A percentile compares a stretch with the other conserved stretches of the same genome.
Evolutionary conservation across 129 eudicot genomes (phyloP).

Genomic region (Saussurea involucrata): DNA sequence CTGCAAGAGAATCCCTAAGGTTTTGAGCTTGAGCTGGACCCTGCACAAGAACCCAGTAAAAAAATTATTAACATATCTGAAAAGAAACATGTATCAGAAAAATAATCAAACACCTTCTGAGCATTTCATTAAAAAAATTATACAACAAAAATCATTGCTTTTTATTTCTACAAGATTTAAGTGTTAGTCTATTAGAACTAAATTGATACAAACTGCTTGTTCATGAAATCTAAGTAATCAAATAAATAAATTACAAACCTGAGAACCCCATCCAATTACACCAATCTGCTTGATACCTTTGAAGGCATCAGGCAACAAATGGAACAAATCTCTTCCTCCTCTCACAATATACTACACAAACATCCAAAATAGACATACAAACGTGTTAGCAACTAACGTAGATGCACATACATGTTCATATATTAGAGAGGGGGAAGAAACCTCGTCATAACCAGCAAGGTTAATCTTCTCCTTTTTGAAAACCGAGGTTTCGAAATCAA

Average conservation of each 20-base stretch:
- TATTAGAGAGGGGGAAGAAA: background rate
- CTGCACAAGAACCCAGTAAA: constrained; percentile 20
- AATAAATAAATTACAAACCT: constrained; percentile 39
- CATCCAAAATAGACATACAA: background rate
- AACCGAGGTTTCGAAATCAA: constrained; percentile 81
- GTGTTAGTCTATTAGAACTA: background rate
- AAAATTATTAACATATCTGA: background rate
- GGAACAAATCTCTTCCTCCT: constrained; percentile 91
- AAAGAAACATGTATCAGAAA: background rate
- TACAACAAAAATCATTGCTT: background rate
- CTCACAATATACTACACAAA: constrained; percentile 75
- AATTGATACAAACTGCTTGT: background rate
- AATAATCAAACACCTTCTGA: background rate
- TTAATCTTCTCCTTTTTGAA: constrained; percentile 76
- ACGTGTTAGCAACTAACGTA: background rate
- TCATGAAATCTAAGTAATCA: background rate
- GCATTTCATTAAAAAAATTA: background rate
- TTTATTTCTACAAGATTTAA: background rate
- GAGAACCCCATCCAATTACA: constrained; percentile 98
- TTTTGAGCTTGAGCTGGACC: constrained; percentile 99
- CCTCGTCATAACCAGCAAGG: constrained; percentile 93
- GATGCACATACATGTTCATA: background rate
- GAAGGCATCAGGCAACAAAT: constrained; percentile 75
- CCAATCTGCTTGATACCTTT: constrained; percentile 96
- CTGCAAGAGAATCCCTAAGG: constrained; percentile 80